Percentiles rank a stretch among this genome's conserved stretches.
phyloP scores from a whole-genome alignment of 75 land plant species.

The Cunninghamia lanceolata region DNA sequence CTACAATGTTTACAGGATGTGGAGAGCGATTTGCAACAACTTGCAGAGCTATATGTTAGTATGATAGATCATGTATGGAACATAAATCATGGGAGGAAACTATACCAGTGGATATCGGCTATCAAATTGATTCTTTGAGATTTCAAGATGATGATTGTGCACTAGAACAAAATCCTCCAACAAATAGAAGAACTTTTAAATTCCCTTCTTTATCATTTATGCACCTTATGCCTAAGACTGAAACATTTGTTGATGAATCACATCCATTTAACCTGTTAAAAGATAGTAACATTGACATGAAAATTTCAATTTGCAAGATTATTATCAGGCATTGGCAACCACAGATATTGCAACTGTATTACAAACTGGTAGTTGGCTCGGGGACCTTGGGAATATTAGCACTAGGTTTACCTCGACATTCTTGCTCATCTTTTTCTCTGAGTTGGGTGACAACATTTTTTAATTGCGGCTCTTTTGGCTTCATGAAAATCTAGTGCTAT shows the following conservation, averaged over 20 bases:
- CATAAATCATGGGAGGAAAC: neutral
- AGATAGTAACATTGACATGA: constrained; percentile 35
- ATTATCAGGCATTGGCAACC: constrained; percentile 49
- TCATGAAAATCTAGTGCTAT: no score
- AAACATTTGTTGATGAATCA: neutral
- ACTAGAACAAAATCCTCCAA: neutral
- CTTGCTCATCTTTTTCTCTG: constrained; percentile 97
- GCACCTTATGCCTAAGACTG: neutral
- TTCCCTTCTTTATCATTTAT: neutral
- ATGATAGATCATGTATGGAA: no score
- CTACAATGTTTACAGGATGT: no score
- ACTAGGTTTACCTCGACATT: constrained; percentile 98
- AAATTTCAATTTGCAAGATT: constrained; percentile 35
- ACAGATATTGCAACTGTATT: constrained; percentile 44
- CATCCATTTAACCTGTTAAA: constrained; percentile 13
- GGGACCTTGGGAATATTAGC: constrained; percentile 82
- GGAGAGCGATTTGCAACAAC: no score
- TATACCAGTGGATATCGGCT: neutral
- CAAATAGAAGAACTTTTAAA: neutral
- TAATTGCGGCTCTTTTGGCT: no score
- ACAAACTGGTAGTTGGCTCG: constrained; percentile 30
- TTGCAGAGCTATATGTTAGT: no score
- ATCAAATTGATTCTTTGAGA: neutral
- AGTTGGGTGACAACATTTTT: constrained; percentile 97
- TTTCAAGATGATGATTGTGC: neutral